Percentiles rank a stretch among this genome's conserved stretches.
phyloP scores from a whole-genome alignment of 2,329 filamentous ascomycete species.

The Colletotrichum filicis region DNA sequence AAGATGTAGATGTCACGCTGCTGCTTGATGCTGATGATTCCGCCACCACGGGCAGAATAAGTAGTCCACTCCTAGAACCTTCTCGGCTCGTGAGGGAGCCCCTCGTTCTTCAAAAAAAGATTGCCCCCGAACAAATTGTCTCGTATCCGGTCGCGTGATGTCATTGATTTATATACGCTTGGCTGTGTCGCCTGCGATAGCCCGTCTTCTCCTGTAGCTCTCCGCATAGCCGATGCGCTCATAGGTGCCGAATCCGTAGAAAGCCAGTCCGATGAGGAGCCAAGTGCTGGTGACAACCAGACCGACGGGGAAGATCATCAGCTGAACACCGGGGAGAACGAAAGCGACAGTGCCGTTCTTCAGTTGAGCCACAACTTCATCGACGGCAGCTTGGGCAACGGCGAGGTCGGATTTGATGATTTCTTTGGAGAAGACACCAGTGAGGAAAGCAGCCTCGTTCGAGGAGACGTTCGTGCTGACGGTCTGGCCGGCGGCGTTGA shows the following conservation, averaged over 20 bases:
- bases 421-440: conserved; percentile 73
- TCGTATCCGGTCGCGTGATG: background rate
- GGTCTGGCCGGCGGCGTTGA: conserved; percentile 58
- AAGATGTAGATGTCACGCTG: conserved; percentile 24
- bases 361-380: conserved; percentile 56
- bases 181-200: conserved; percentile 50
- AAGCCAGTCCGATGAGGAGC: conserved; percentile 65
- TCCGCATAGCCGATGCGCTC: conserved; percentile 75
- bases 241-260: conserved; percentile 73
- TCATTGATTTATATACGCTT: conserved; percentile 30
- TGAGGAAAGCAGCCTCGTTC: conserved; percentile 77
- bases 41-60: conserved; percentile 1
- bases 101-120: background rate
- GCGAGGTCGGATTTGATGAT: conserved; percentile 62
- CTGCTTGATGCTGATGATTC: conserved; percentile 34
- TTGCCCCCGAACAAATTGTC: background rate
- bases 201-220: conserved; percentile 66
- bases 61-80: conserved; percentile 9
- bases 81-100: background rate
- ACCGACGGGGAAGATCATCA: conserved; percentile 77
- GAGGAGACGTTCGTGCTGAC: conserved; percentile 74
- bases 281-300: conserved; percentile 74
- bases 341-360: conserved; percentile 69
- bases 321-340: conserved; percentile 73
- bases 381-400: conserved; percentile 61